Evolutionary conservation across 2,329 filamentous ascomycete species (phyloP).

Genomic region (Cladosporium phlei): DNA sequence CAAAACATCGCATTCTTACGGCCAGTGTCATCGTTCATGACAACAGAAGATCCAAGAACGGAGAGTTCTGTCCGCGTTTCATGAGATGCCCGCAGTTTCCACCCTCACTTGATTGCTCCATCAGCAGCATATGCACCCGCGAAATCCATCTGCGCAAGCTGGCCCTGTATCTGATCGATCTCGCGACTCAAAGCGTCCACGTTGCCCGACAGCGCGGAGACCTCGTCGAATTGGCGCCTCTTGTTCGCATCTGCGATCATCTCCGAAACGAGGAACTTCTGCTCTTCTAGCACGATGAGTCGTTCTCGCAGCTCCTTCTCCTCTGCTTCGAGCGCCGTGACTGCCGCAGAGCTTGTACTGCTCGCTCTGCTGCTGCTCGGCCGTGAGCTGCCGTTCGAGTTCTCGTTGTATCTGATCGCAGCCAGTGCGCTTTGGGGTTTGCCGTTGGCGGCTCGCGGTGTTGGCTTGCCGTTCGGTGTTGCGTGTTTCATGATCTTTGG

Average conservation of each 20-base stretch:
- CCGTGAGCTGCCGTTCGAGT: constrained; percentile 33
- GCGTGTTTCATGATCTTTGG: constrained; percentile 51
- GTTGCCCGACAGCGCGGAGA: constrained; percentile 72
- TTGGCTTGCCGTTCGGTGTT: constrained; percentile 43
- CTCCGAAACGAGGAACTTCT: constrained; percentile 79
- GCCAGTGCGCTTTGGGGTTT: constrained; percentile 47
- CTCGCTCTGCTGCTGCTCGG: constrained; percentile 47
- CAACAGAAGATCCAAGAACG: no score
- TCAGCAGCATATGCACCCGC: constrained; percentile 30
- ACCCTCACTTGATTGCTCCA: constrained; percentile 25
- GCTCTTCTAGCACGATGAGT: constrained; percentile 82
- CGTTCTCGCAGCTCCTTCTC: constrained; percentile 77
- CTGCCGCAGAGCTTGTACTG: constrained; percentile 36
- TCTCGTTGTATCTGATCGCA: constrained; percentile 55
- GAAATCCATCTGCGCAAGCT: constrained; percentile 35
- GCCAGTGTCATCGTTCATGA: no score
- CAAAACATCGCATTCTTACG: no score
- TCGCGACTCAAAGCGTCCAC: constrained; percentile 76
- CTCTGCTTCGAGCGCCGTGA: constrained; percentile 70
- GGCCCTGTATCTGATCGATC: constrained; percentile 51
- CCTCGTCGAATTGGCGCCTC: constrained; percentile 78
- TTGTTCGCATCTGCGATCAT: constrained; percentile 77
- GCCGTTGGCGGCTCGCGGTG: constrained; percentile 19
- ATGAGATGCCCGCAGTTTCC: not conserved
- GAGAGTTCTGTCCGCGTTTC: no score